A percentile compares a stretch with the other conserved stretches of the same genome.
Conservation (phyloP, 2,329 filamentous ascomycete genomes). For the Westerdykella aurantiaca region DNA sequence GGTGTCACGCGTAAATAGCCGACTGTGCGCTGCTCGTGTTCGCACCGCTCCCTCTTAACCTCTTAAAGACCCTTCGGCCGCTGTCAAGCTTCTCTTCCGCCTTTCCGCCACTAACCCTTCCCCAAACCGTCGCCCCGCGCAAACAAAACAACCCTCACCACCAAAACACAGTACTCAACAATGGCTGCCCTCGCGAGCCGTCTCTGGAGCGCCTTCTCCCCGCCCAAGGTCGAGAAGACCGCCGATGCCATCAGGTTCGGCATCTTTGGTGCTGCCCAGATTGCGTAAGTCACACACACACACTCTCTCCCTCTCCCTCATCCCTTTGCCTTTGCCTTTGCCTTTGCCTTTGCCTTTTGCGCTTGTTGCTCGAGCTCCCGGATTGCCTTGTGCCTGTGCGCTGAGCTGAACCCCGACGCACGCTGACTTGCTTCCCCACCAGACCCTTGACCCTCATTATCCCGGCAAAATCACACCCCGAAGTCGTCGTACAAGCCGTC, state of each 20-base stretch:
- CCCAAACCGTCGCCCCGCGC: too few species aligned
- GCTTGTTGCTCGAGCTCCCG: too few species aligned
- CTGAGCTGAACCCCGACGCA: too few species aligned
- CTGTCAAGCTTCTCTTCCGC: too few species aligned
- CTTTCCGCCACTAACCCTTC: too few species aligned
- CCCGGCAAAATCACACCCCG: conserved; percentile 48
- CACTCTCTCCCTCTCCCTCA: neutral
- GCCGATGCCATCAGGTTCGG: conserved; percentile 1
- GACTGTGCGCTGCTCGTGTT: too few species aligned
- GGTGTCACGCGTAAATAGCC: too few species aligned
- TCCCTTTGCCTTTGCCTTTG: neutral
- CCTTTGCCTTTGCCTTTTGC: neutral
- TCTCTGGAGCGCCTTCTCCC: neutral
- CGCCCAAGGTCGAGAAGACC: neutral
- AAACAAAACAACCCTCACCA: too few species aligned
- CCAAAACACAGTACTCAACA: too few species aligned
- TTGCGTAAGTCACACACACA: neutral
- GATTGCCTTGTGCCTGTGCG: too few species aligned
- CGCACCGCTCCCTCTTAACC: too few species aligned
- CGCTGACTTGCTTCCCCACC: neutral
- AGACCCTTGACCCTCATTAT: conserved; percentile 41
- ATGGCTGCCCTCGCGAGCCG: neutral
- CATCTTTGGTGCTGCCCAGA: conserved; percentile 1
- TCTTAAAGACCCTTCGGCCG: too few species aligned
- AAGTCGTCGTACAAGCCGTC: conserved; percentile 47